These are phyloP conservation scores for Macaranga tanarius DNA, from an alignment of 441 rosid species.

Conservation along the genomic window DNA sequence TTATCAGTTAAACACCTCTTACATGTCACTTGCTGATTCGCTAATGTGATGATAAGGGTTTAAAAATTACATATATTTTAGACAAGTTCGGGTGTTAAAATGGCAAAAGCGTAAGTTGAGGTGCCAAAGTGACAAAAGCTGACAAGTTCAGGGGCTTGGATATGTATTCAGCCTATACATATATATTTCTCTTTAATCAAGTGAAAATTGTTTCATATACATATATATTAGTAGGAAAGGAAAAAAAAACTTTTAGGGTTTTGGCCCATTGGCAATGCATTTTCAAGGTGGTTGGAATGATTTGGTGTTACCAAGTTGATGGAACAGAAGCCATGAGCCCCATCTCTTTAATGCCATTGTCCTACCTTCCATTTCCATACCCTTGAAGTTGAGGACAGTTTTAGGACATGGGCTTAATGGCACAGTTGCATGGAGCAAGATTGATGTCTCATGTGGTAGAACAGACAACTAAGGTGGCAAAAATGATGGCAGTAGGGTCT, in stretches of 20 bases:
- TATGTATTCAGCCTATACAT: not conserved
- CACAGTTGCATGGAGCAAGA: constrained; percentile 3
- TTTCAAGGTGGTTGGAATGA: constrained; percentile 14
- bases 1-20: no score
- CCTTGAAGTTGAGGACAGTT: not conserved
- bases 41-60: no score
- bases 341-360: constrained; percentile 11
- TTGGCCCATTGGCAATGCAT: not conserved
- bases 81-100: no score
- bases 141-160: no score
- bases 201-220: no score
- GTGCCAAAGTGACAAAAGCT: no score
- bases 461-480: not conserved
- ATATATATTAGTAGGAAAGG: not conserved
- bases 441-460: not conserved
- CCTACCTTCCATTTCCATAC: not conserved
- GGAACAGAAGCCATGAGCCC: not conserved
- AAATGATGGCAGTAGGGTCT: constrained; percentile 4
- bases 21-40: no score
- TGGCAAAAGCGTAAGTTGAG: no score
- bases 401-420: constrained; percentile 13
- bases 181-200: no score
- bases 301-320: constrained; percentile 2
- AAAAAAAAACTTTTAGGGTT: not conserved
- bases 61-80: no score